Evolutionary conservation across 2,329 filamentous ascomycete species (phyloP).

Genomic region (Trichophyton simii): DNA sequence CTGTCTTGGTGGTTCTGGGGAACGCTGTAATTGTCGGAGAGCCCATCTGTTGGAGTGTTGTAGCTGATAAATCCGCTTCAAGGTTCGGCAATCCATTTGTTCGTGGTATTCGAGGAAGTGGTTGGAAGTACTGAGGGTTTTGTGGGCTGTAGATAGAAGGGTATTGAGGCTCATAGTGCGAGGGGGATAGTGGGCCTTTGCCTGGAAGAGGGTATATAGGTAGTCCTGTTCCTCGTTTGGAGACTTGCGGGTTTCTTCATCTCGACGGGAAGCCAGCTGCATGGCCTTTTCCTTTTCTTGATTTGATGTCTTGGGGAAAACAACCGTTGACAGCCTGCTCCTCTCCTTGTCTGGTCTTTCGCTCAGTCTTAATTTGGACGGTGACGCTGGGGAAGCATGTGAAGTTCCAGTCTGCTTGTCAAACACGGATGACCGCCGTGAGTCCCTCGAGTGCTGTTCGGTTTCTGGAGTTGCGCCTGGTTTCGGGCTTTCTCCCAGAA

Average conservation of each 20-base stretch:
- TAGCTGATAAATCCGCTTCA: conserved; percentile 76
- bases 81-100: conserved; percentile 71
- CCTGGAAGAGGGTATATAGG: conserved; percentile 51
- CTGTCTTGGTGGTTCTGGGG: conserved; percentile 63
- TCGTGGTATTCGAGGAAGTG: conserved; percentile 73
- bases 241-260: conserved; percentile 3
- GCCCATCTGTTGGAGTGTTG: conserved; percentile 92
- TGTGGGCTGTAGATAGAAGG: conserved; percentile 69
- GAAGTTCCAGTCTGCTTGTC: conserved; percentile 16
- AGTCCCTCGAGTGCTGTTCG: conserved; percentile 22
- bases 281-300: conserved; percentile 36
- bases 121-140: conserved; percentile 77
- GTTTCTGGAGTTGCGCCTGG: conserved; percentile 20
- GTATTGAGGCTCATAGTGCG: conserved; percentile 48
- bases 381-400: conserved; percentile 23
- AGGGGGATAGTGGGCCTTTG: conserved; percentile 44
- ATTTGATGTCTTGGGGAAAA: conserved; percentile 54
- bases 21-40: conserved; percentile 73
- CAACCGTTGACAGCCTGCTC: conserved; percentile 58
- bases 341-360: conserved; percentile 43
- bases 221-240: conserved; percentile 44
- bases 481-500: conserved; percentile 48
- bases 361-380: conserved; percentile 11
- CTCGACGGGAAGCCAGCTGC: conserved; percentile 38
- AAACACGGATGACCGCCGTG: conserved; percentile 6